These are phyloP conservation scores for Candida maesae DNA, from an alignment of 805 yeast genomes.

Conservation along the genomic window DNA sequence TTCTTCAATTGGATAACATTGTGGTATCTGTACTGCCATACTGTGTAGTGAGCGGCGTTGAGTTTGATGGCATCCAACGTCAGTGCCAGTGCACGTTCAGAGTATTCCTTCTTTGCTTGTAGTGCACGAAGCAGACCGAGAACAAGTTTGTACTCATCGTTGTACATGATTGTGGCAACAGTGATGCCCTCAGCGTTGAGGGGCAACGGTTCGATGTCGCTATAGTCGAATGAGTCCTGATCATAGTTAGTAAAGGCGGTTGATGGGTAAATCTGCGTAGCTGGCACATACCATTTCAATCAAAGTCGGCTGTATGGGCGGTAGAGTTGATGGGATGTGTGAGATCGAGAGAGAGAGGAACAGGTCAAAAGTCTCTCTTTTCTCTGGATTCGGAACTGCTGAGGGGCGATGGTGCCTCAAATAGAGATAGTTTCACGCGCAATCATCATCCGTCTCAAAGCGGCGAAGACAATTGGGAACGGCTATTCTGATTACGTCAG, in stretches of 20 bases:
- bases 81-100: constrained; percentile 66
- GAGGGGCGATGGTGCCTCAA: not conserved
- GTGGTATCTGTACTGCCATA: constrained; percentile 71
- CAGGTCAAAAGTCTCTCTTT: no score
- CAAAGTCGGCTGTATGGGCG: no score
- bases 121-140: constrained; percentile 62
- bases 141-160: constrained; percentile 60
- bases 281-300: not conserved
- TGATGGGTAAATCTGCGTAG: not conserved
- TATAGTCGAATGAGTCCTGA: constrained; percentile 31
- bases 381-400: no score
- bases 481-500: no score
- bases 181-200: constrained; percentile 41
- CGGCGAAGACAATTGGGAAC: not conserved
- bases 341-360: no score
- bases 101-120: constrained; percentile 53
- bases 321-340: no score
- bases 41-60: constrained; percentile 89
- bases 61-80: constrained; percentile 59
- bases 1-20: constrained; percentile 40
- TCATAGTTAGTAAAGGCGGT: not conserved
- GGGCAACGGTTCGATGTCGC: constrained; percentile 42
- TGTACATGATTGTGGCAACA: constrained; percentile 65
- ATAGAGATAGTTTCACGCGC: not conserved
- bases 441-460: no score